These are phyloP conservation scores for Castanea mollissima DNA, from an alignment of 306 rosid genomes.

Conservation along the genomic window DNA sequence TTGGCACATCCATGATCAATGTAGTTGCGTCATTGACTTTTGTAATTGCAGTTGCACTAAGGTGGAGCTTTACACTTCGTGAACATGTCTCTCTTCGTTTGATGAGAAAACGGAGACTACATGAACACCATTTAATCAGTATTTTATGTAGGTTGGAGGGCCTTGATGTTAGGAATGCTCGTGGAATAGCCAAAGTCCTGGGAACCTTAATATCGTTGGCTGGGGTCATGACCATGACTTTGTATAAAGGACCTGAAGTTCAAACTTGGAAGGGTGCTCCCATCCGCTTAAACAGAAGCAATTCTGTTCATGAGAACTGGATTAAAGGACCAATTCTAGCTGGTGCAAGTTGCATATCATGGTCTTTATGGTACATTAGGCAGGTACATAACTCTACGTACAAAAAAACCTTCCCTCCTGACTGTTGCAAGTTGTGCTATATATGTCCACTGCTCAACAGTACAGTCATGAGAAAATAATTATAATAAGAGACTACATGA, in stretches of 20 bases:
- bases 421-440: not conserved
- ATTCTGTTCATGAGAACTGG: constrained; percentile 32
- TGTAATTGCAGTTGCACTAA: constrained; percentile 24
- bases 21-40: constrained; percentile 41
- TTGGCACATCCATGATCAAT: constrained; percentile 41
- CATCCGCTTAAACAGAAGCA: constrained; percentile 17
- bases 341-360: constrained; percentile 43
- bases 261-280: constrained; percentile 27
- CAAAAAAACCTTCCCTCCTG: too few species aligned
- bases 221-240: constrained; percentile 31
- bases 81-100: not conserved
- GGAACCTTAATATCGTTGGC: constrained; percentile 37
- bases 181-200: constrained; percentile 37
- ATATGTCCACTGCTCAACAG: too few species aligned
- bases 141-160: constrained; percentile 32
- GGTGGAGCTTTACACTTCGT: constrained; percentile 12
- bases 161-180: constrained; percentile 32
- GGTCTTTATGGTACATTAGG: constrained; percentile 45
- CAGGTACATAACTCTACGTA: constrained; percentile 29
- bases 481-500: not conserved
- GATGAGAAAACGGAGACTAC: not conserved
- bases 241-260: constrained; percentile 36
- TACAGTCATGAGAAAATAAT: not conserved
- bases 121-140: not conserved
- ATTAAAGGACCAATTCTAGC: constrained; percentile 40